phyloP scores from a whole-genome alignment of 345 rosid species.

The Adansonia digitata region DNA sequence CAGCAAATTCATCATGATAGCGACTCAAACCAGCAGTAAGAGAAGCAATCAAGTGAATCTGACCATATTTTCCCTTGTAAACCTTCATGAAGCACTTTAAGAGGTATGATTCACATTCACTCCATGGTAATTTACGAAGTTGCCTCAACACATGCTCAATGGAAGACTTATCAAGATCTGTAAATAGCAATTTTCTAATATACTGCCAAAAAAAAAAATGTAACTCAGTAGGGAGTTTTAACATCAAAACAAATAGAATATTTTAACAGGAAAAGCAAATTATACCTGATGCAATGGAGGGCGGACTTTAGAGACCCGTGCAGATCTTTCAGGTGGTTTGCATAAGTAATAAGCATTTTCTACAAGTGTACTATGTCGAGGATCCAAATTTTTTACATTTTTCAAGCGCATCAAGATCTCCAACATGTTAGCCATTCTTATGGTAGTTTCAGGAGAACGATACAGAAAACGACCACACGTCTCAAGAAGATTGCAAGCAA shows the following conservation, averaged over 20 bases:
- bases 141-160: slow-evolving; percentile 91
- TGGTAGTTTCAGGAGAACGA: slow-evolving; percentile 91
- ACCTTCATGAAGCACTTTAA: slow-evolving; percentile 98
- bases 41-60: slow-evolving; percentile 95
- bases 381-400: slow-evolving; percentile 97
- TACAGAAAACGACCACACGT: slow-evolving; percentile 98
- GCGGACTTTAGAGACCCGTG: slow-evolving; percentile 79
- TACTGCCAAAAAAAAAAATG: slow-evolving; percentile 51
- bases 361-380: slow-evolving; percentile 94
- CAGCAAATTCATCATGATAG: slow-evolving; percentile 96
- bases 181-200: slow-evolving; percentile 78
- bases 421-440: slow-evolving; percentile 94
- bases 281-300: slow-evolving; percentile 92
- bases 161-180: slow-evolving; percentile 93
- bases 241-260: slow-evolving; percentile 1
- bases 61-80: slow-evolving; percentile 93
- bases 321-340: slow-evolving; percentile 99
- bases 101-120: slow-evolving; percentile 85
- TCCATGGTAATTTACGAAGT: slow-evolving; percentile 96
- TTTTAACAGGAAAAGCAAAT: not conserved
- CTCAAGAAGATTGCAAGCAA: slow-evolving; percentile 97
- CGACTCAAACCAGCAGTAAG: slow-evolving; percentile 97
- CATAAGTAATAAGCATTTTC: slow-evolving; percentile 99
- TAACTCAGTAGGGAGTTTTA: slow-evolving; percentile 4
- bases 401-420: slow-evolving; percentile 99